Conservation (phyloP, 73 alveolate species). For the Stentor roeselii region DNA sequence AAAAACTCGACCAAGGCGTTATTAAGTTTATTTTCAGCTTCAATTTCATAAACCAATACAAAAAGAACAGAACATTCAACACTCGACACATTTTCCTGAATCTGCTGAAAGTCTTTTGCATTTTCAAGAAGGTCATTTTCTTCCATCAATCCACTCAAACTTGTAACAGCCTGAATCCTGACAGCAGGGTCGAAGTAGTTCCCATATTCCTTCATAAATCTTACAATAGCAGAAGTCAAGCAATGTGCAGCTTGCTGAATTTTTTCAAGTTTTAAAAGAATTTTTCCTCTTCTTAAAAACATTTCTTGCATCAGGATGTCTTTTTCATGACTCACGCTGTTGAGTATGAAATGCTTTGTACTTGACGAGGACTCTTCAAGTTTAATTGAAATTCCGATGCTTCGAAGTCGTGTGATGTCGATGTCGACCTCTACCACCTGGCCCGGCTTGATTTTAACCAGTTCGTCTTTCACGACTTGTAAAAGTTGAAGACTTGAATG, state of each 20-base stretch:
- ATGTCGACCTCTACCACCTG: not conserved
- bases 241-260: constrained; percentile 8
- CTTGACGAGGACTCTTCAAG: not conserved
- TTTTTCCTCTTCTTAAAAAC: constrained; percentile 7
- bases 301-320: not conserved
- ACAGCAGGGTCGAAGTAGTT: not conserved
- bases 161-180: not conserved
- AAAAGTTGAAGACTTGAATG: constrained; percentile 5
- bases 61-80: not conserved
- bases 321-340: not conserved
- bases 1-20: not conserved
- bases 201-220: not conserved
- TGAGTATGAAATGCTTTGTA: not conserved
- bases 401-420: not conserved
- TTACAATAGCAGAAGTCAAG: not conserved
- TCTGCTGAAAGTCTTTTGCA: not conserved
- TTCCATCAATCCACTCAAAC: not conserved
- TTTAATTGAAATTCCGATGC: not conserved
- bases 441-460: not conserved
- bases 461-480: constrained; percentile 8
- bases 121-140: not conserved
- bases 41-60: not conserved
- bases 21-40: not conserved
- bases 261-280: not conserved
- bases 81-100: not conserved